Evolutionary conservation across 1,284 basidiomycete genomes (phyloP).

Genomic region (Boletus sp.): DNA sequence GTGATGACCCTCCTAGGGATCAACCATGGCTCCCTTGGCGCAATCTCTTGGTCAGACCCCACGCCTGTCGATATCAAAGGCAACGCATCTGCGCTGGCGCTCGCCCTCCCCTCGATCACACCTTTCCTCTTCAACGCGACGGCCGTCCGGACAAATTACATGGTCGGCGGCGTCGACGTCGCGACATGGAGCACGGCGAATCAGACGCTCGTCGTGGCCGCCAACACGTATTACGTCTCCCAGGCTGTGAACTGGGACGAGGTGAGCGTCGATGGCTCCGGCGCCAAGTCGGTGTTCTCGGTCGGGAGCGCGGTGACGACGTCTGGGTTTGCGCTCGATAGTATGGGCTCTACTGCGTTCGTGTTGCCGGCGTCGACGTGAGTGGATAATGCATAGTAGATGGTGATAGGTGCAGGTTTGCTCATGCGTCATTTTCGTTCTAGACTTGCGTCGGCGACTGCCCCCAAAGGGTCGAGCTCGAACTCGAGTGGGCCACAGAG

Average conservation of each 20-base stretch:
- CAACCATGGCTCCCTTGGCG: slow-evolving; percentile 66
- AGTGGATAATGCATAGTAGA: slow-evolving; percentile 2
- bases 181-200: slow-evolving; percentile 39
- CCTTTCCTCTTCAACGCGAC: slow-evolving; percentile 38
- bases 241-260: slow-evolving; percentile 24
- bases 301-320: slow-evolving; percentile 14
- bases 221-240: slow-evolving; percentile 39
- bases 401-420: too few relatives aligned
- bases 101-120: slow-evolving; percentile 38
- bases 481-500: background rate
- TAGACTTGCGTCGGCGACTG: background rate
- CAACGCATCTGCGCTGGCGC: slow-evolving; percentile 53
- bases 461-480: background rate
- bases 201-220: slow-evolving; percentile 39
- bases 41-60: slow-evolving; percentile 69
- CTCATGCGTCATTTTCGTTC: background rate
- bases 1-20: slow-evolving; percentile 60
- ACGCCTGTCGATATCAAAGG: slow-evolving; percentile 58
- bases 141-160: slow-evolving; percentile 26
- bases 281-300: slow-evolving; percentile 11
- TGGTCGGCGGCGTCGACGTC: slow-evolving; percentile 38
- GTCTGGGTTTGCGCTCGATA: slow-evolving; percentile 18
- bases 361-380: slow-evolving; percentile 17
- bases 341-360: slow-evolving; percentile 23
- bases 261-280: slow-evolving; percentile 1